Percentiles rank a stretch among this genome's conserved stretches.
Conservation (phyloP, 2,329 filamentous ascomycete species). For the Penicillium freii region DNA sequence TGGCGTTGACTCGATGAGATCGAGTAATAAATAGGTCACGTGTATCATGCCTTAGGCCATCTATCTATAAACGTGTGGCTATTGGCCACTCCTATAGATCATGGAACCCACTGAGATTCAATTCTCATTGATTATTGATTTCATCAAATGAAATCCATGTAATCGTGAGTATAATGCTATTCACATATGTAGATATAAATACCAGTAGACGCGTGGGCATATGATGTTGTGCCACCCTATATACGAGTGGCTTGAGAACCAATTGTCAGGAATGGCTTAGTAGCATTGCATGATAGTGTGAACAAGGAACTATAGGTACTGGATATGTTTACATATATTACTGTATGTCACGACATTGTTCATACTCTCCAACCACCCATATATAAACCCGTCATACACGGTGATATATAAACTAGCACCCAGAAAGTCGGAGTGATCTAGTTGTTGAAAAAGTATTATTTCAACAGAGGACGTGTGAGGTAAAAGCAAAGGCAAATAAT, state of each 20-base stretch:
- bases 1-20: constrained; percentile 36
- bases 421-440: background rate
- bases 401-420: background rate
- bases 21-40: constrained; percentile 30
- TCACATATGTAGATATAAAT: background rate
- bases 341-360: background rate
- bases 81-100: background rate
- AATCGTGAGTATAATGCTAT: background rate
- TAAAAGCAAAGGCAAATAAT: background rate
- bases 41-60: background rate
- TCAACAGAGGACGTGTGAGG: background rate
- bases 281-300: background rate
- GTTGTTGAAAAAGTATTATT: background rate
- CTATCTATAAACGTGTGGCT: too few relatives aligned
- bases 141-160: background rate
- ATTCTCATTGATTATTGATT: background rate
- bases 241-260: background rate
- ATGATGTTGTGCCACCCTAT: background rate
- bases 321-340: background rate
- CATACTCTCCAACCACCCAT: background rate
- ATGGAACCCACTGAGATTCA: background rate
- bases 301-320: background rate
- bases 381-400: background rate
- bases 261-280: background rate
- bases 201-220: background rate